Evolutionary conservation across 208 protist genomes (phyloP), one percentile per base, ranked within the genome.

Genomic region (Naegleria fowleri): DNA sequence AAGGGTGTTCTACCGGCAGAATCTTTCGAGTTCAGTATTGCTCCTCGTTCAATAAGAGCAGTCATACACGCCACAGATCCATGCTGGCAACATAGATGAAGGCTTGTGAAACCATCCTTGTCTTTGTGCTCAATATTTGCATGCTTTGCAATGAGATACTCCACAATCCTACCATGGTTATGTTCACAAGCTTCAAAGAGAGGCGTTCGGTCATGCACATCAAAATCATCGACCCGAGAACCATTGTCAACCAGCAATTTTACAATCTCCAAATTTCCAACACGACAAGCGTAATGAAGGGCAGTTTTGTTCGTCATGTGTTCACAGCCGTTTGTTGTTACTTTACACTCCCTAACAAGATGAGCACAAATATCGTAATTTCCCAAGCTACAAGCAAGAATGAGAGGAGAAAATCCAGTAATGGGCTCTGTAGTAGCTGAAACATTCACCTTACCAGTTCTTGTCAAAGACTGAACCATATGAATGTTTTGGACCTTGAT

Each of bases 361-460:
- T 55, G 40, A 43, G 38, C 4, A 16, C 79, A 90, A 51, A 88
- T 91, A 5, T 91, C 90, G 39, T 90, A 59, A 55, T 91, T 88
- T 19, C 79, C n/a, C 41, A 36, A 16, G 0, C 40, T 25, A 33
- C 15, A 40, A 41, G 90, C 13, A 2, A 87, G 83, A 22, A 86
- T 75, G 1, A 91, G 29, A 39, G 67, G 88, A 0, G 67, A 38
- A 40, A 40, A 38, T 19, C 40, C 52, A 7, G 13, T 19, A 15
- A 36, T 39, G 2, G 13, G 22, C 0, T 79, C 83, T 55, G 58
- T 29, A 2, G 13, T 58, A 58, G 85, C 39, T 48, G n/a, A n/a
- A n/a, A 48, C 43, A 48, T 48, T 7, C 7, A 48, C 43, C 43
- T 48, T 48, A 36, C 43, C 33, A 19, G 19, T n/a, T 29, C 29